Conservation (phyloP, 352 stramenopile species). For the Phytophthora cajani region DNA sequence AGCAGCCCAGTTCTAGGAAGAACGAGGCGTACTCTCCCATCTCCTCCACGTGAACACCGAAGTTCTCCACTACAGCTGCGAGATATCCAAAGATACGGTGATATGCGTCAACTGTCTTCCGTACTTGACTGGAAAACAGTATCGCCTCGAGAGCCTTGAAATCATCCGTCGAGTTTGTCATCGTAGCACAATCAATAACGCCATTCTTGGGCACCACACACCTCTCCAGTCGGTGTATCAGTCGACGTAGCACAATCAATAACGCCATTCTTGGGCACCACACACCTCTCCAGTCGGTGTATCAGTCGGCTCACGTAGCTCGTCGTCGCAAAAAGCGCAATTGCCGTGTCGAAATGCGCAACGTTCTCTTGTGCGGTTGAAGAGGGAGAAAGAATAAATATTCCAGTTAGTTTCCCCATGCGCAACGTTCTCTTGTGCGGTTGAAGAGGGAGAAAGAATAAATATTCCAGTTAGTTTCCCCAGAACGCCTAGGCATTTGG, state of each 20-base stretch:
- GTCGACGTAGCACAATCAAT: not conserved
- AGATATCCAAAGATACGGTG: constrained; percentile 24
- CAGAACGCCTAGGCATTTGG: constrained; percentile 23
- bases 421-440: constrained; percentile 3
- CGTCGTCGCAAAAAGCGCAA: constrained; percentile 17
- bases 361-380: constrained; percentile 7
- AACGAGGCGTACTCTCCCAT: constrained; percentile 9
- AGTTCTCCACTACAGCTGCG: constrained; percentile 19
- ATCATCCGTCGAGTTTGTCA: constrained; percentile 16
- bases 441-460: constrained; percentile 24
- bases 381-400: constrained; percentile 28
- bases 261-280: constrained; percentile 1
- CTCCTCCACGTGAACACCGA: not conserved
- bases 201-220: constrained; percentile 1
- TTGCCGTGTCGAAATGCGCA: constrained; percentile 14
- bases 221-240: constrained; percentile 18
- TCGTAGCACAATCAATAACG: not conserved
- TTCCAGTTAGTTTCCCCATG: constrained; percentile 23
- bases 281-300: constrained; percentile 9
- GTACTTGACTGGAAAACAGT: constrained; percentile 29
- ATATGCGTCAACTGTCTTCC: constrained; percentile 24
- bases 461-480: constrained; percentile 25
- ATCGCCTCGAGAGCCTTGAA: constrained; percentile 33
- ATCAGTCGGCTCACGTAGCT: constrained; percentile 20
- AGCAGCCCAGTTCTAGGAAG: constrained; percentile 31